Percentiles rank a stretch among this genome's conserved stretches.
Conservation (phyloP, 306 rosid species). For the Echinosophora koreensis region DNA sequence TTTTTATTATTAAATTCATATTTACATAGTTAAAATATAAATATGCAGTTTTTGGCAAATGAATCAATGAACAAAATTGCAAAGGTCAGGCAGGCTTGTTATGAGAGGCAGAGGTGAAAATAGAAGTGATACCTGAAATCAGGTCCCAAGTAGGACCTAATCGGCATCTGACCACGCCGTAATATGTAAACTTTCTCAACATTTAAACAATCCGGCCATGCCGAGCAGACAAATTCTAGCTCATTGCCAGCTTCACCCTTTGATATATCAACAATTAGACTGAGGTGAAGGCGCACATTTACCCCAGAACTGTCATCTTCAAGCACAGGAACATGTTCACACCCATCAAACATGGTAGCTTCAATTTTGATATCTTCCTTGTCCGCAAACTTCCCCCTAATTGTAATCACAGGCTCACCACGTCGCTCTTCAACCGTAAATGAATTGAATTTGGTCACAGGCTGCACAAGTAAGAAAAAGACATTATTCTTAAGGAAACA, state of each 20-base stretch:
- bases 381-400: slow-evolving; percentile 67
- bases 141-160: slow-evolving; percentile 75
- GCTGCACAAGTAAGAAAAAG: slow-evolving; percentile 55
- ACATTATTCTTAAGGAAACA: not conserved
- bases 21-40: not conserved
- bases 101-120: not conserved
- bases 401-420: slow-evolving; percentile 72
- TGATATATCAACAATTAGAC: slow-evolving; percentile 76
- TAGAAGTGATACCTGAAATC: slow-evolving; percentile 65
- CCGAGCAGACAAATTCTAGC: slow-evolving; percentile 79
- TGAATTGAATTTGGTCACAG: slow-evolving; percentile 60
- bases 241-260: slow-evolving; percentile 58
- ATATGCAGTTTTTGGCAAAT: not conserved
- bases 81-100: not conserved
- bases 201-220: slow-evolving; percentile 74
- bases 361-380: slow-evolving; percentile 73
- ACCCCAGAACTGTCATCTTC: slow-evolving; percentile 66
- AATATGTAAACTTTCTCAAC: slow-evolving; percentile 71
- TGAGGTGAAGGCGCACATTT: slow-evolving; percentile 69
- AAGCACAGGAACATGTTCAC: slow-evolving; percentile 54
- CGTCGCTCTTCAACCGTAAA: slow-evolving; percentile 75
- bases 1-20: slow-evolving; percentile 5
- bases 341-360: slow-evolving; percentile 89
- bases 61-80: not conserved
- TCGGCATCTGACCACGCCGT: slow-evolving; percentile 47